These are phyloP conservation scores for Ensete ventricosum DNA, from an alignment of 176 grass and related monocot species.

Conservation along the genomic window DNA sequence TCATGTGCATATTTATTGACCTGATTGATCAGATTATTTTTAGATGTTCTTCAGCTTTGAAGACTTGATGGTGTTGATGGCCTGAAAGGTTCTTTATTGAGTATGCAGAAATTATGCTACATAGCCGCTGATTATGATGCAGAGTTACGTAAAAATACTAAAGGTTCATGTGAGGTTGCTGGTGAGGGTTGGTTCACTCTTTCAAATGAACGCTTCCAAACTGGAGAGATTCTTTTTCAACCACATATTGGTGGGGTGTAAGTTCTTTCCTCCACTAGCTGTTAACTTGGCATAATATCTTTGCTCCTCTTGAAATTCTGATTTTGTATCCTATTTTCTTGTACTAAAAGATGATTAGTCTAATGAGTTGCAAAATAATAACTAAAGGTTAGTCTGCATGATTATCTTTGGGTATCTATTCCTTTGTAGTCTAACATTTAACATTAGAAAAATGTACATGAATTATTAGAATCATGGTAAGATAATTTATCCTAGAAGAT, in stretches of 20 bases:
- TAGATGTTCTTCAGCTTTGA: neutral
- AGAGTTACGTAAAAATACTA: slow-evolving; percentile 57
- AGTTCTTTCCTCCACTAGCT: slow-evolving; percentile 1
- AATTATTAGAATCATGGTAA: too few species aligned
- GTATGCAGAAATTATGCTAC: slow-evolving; percentile 83
- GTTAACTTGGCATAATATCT: too few species aligned
- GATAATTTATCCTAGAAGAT: too few species aligned
- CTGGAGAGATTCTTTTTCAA: slow-evolving; percentile 83
- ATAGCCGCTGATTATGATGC: slow-evolving; percentile 72
- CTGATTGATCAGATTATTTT: neutral
- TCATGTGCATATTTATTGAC: neutral
- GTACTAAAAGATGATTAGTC: too few species aligned
- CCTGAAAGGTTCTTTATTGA: slow-evolving; percentile 14
- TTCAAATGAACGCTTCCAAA: slow-evolving; percentile 68
- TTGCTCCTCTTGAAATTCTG: too few species aligned
- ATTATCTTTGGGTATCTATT: too few species aligned
- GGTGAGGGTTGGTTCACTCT: slow-evolving; percentile 84
- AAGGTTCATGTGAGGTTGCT: slow-evolving; percentile 58
- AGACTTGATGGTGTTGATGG: neutral
- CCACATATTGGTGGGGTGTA: slow-evolving; percentile 70
- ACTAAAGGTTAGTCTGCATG: too few species aligned
- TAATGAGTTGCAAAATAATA: too few species aligned
- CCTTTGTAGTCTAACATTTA: too few species aligned
- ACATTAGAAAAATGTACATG: too few species aligned
- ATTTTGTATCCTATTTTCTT: too few species aligned